Percentiles rank a stretch among this genome's conserved stretches.
phyloP scores from a whole-genome alignment of 73 alveolate genomes.

The Tetrahymena malaccensis region DNA sequence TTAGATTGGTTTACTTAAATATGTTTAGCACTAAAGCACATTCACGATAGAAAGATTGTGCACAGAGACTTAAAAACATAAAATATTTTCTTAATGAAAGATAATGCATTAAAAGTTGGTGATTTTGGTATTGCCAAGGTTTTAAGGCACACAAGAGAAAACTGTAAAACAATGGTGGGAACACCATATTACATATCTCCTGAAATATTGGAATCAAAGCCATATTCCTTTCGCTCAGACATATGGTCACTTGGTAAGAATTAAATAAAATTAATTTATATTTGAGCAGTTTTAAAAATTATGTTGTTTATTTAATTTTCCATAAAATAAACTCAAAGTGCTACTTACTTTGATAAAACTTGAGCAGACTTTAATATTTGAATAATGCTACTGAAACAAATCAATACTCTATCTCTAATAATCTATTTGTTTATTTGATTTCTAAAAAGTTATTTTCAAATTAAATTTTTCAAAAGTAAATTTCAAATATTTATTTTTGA shows the following conservation, averaged over 20 bases:
- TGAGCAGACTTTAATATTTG: background rate
- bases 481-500: too few relatives aligned
- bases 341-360: background rate
- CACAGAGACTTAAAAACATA: slow-evolving; percentile 85
- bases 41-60: slow-evolving; percentile 89
- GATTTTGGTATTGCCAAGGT: slow-evolving; percentile 92
- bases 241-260: slow-evolving; percentile 84
- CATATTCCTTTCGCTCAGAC: slow-evolving; percentile 75
- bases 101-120: slow-evolving; percentile 81
- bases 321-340: background rate
- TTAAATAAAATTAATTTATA: background rate
- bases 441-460: background rate
- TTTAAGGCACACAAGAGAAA: slow-evolving; percentile 64
- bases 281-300: background rate
- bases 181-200: slow-evolving; percentile 94
- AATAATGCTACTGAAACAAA: background rate
- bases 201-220: slow-evolving; percentile 81
- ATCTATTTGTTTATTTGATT: too few relatives aligned
- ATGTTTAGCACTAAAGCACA: slow-evolving; percentile 87
- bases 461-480: too few relatives aligned
- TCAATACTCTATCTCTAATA: too few relatives aligned
- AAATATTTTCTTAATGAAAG: slow-evolving; percentile 67
- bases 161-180: slow-evolving; percentile 83
- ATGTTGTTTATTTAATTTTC: background rate
- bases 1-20: slow-evolving; percentile 85